Conservation (phyloP, 345 rosid genomes). For the Pseudoturritis turrita region DNA sequence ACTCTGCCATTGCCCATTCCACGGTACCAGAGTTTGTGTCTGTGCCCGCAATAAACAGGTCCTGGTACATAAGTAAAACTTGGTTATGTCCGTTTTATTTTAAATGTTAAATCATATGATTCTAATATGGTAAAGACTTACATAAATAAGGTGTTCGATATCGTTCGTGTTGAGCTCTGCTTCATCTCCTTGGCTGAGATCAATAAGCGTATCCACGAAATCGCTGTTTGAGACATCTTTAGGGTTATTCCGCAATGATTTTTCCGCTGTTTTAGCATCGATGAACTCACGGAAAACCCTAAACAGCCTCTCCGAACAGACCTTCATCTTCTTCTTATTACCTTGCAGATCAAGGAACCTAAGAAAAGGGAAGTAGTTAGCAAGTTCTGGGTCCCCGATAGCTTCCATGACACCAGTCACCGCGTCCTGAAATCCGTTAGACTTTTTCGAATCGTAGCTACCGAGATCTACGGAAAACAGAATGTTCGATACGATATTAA, state of each 20-base stretch:
- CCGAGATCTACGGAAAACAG: conserved; percentile 43
- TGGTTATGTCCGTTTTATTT: background rate
- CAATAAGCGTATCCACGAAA: conserved; percentile 32
- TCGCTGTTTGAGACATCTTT: conserved; percentile 18
- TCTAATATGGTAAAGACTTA: conserved; percentile 9
- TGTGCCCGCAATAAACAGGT: conserved; percentile 38
- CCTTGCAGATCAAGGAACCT: conserved; percentile 44
- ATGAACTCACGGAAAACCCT: conserved; percentile 27
- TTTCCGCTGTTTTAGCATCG: background rate
- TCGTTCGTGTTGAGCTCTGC: conserved; percentile 17
- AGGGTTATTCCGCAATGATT: background rate
- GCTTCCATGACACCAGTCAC: conserved; percentile 34
- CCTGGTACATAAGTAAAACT: conserved; percentile 21
- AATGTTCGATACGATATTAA: conserved; percentile 41
- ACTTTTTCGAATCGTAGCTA: conserved; percentile 10
- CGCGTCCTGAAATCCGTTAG: conserved; percentile 29
- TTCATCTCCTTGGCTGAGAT: conserved; percentile 15
- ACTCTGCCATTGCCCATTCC: conserved; percentile 37
- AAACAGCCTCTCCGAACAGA: conserved; percentile 9
- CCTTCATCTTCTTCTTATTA: background rate
- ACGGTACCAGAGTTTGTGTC: conserved; percentile 40
- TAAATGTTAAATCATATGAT: background rate
- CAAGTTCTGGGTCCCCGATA: conserved; percentile 38
- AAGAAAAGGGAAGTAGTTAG: conserved; percentile 44
- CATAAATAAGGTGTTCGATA: conserved; percentile 35